phyloP scores from a whole-genome alignment of 805 yeast genomes.

The Pichia eremophila region DNA sequence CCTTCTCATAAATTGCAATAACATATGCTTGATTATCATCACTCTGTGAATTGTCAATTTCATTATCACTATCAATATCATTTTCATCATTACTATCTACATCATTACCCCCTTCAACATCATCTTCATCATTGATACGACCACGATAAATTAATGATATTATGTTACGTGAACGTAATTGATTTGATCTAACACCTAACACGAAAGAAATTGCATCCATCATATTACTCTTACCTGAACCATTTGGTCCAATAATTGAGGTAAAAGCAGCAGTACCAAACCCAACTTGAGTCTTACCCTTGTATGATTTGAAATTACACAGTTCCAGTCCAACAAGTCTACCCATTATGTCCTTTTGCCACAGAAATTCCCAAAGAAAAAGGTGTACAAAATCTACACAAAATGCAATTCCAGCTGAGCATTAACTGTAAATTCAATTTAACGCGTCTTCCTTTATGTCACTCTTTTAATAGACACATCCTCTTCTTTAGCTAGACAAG shows the following conservation, averaged over 20 bases:
- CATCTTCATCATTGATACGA: slow-evolving; percentile 27
- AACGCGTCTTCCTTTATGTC: too few relatives aligned
- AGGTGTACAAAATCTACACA: neutral
- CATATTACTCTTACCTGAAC: slow-evolving; percentile 95
- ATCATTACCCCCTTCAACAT: slow-evolving; percentile 14
- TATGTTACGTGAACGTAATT: slow-evolving; percentile 64
- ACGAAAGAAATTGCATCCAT: slow-evolving; percentile 94
- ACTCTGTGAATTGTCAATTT: too few relatives aligned
- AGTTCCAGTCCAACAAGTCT: slow-evolving; percentile 70
- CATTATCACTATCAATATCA: slow-evolving; percentile 11
- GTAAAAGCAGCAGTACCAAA: slow-evolving; percentile 74
- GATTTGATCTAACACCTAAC: slow-evolving; percentile 68
- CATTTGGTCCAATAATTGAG: slow-evolving; percentile 96
- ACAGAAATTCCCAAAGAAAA: too few relatives aligned
- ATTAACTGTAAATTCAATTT: too few relatives aligned
- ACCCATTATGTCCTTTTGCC: slow-evolving; percentile 51
- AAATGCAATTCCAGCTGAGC: too few relatives aligned
- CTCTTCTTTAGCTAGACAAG: too few relatives aligned
- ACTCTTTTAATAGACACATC: too few relatives aligned
- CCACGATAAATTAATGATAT: slow-evolving; percentile 81
- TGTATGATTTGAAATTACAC: slow-evolving; percentile 84
- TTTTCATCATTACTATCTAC: slow-evolving; percentile 38
- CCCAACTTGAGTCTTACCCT: slow-evolving; percentile 66
- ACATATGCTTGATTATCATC: slow-evolving; percentile 53
- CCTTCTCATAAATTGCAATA: slow-evolving; percentile 62